A percentile compares a stretch with the other conserved stretches of the same genome.
Evolutionary conservation across 306 rosid species (phyloP).

Genomic region (Cicer judaicum): DNA sequence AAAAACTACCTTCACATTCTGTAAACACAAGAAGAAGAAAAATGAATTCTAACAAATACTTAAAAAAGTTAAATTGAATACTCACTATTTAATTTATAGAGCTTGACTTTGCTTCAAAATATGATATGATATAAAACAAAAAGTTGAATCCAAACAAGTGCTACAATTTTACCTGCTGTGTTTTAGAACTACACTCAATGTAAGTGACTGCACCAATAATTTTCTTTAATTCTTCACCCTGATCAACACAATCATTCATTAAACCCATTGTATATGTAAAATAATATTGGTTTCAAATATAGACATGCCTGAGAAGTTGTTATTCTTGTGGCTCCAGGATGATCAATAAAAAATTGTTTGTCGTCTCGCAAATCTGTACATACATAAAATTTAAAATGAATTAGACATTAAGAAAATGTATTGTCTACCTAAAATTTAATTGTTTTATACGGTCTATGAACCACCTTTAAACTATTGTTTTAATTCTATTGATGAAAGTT

Average conservation of each 20-base stretch:
- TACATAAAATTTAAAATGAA: conserved; percentile 6
- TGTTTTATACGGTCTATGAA: no score
- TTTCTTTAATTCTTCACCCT: conserved; percentile 96
- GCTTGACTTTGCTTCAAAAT: conserved; percentile 12
- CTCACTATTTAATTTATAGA: not conserved
- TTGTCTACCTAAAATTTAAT: no score
- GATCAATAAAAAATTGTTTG: conserved; percentile 62
- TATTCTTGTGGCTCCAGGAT: conserved; percentile 61
- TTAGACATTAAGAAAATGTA: not conserved
- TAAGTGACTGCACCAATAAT: conserved; percentile 79
- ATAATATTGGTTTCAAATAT: conserved; percentile 23
- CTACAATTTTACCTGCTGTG: conserved; percentile 69
- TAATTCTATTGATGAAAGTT: not conserved
- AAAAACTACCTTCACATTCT: conserved; percentile 65
- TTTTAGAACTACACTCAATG: conserved; percentile 92
- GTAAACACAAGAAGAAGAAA: conserved; percentile 20
- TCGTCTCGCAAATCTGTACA: conserved; percentile 75
- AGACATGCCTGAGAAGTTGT: conserved; percentile 64
- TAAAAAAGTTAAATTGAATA: not conserved
- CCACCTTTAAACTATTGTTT: not conserved
- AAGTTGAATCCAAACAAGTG: conserved; percentile 13
- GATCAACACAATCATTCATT: conserved; percentile 38
- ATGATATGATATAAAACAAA: not conserved
- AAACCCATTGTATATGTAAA: not conserved
- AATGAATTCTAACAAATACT: not conserved